Base-by-base conservation (phyloP, 2,329 filamentous ascomycete species). In the Hymenoscyphus repandus region DNA sequence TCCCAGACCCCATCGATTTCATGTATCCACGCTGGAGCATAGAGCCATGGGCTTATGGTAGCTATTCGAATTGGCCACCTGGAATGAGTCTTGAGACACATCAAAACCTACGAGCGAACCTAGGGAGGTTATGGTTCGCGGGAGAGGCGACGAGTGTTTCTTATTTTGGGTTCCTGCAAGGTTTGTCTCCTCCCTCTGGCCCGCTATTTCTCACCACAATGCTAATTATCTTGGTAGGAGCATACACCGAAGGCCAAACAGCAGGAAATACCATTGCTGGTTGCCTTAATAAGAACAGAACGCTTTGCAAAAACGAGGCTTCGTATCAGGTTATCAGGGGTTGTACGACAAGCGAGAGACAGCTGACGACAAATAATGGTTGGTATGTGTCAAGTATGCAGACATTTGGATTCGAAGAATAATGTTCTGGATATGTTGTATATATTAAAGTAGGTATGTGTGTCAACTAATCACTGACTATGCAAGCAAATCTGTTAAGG, bases 11-110 rank as follows among this genome's bases (percentile, higher is more conserved):
- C 1, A 72, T 69, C 1, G 72, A 69, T 2, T 76, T 80, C 59
- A 67, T 71, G 60, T 79, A 78, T 56, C 77, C 77, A 1, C 70
- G 77, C 41, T 81, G 77, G 77, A 75, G 52, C 7, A 50, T 40
- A 11, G 54, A 55, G n/a, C 52, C 54, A 27, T 76, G 73, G 74
- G 64, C 72, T 0, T 79, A 75, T 48, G 83, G 83, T 3, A 82
- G 76, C 18, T 87, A 85, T 66, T 82, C 79, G 34, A 86, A 86
- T 63, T 87, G 83, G 84, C 83, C 83, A 0, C 68, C 75, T 0
- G 78, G 78, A 0, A 80, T 80, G 39, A 82, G 78, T 0, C 69
- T 87, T 0, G 78, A 85, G 60, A 79, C 74, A 69, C 83, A 87
- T 57, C 78, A 86, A 62, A 86, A 87, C 56, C 70, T 87, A 10